Evolutionary conservation across 805 yeast species (phyloP).

Genomic region (Barnettozyma wickerhamii): DNA sequence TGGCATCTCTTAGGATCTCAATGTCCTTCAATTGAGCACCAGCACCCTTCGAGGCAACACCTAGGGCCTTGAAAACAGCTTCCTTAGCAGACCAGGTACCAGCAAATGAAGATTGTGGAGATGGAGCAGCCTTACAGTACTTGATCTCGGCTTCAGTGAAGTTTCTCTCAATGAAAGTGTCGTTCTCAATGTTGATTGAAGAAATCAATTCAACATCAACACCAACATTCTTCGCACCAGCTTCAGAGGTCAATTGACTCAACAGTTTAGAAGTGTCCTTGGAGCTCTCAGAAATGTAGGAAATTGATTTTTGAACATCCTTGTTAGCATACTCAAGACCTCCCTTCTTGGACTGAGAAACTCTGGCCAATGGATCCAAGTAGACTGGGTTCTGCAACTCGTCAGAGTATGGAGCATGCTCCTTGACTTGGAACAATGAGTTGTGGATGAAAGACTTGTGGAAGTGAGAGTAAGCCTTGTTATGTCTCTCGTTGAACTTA

Average conservation of each 20-base stretch:
- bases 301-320: conserved; percentile 40
- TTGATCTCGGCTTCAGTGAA: conserved; percentile 77
- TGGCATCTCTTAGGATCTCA: conserved; percentile 67
- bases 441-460: conserved; percentile 91
- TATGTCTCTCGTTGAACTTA: conserved; percentile 78
- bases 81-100: conserved; percentile 99
- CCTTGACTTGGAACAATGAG: conserved; percentile 89
- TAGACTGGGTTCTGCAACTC: conserved; percentile 87
- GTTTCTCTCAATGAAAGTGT: conserved; percentile 87
- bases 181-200: conserved; percentile 80
- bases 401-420: conserved; percentile 85
- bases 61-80: conserved; percentile 95
- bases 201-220: conserved; percentile 92
- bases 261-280: conserved; percentile 63
- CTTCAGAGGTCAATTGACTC: conserved; percentile 44
- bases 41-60: conserved; percentile 86
- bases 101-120: conserved; percentile 85
- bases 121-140: conserved; percentile 72
- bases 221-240: conserved; percentile 67
- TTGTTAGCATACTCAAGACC: conserved; percentile 46
- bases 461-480: conserved; percentile 88
- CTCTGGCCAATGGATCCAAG: conserved; percentile 87
- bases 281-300: conserved; percentile 44
- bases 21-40: conserved; percentile 93
- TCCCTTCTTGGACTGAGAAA: conserved; percentile 33